Conservation (phyloP, 2,329 filamentous ascomycete genomes). For the Ploettnerulaceae sp. region DNA sequence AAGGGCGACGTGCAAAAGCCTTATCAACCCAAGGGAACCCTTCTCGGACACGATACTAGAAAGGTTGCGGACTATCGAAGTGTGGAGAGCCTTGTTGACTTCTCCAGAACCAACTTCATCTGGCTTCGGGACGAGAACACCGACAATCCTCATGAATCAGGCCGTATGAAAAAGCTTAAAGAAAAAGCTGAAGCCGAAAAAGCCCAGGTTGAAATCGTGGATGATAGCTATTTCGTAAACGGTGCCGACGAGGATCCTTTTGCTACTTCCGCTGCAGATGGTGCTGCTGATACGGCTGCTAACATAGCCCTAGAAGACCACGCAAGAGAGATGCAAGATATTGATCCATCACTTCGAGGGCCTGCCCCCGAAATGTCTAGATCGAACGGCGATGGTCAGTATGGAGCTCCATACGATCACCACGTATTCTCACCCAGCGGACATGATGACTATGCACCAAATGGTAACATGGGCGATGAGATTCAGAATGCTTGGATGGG, state of each 20-base stretch:
- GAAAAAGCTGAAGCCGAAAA: slow-evolving; percentile 34
- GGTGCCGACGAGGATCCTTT: slow-evolving; percentile 15
- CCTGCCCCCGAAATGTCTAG: not conserved
- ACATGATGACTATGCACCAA: slow-evolving; percentile 6
- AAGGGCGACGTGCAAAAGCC: slow-evolving; percentile 62
- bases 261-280: slow-evolving; percentile 4
- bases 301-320: slow-evolving; percentile 6
- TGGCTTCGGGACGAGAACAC: slow-evolving; percentile 66
- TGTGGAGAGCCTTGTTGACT: slow-evolving; percentile 85
- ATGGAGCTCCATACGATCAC: slow-evolving; percentile 10
- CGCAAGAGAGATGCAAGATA: slow-evolving; percentile 24
- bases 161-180: slow-evolving; percentile 32
- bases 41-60: slow-evolving; percentile 86
- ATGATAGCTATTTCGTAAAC: slow-evolving; percentile 23
- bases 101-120: slow-evolving; percentile 78
- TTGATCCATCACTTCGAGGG: slow-evolving; percentile 29
- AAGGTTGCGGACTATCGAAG: slow-evolving; percentile 87
- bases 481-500: slow-evolving; percentile 12
- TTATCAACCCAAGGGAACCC: slow-evolving; percentile 80
- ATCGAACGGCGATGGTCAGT: slow-evolving; percentile 12
- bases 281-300: not conserved
- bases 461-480: slow-evolving; percentile 8
- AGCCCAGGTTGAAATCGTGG: slow-evolving; percentile 23
- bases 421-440: slow-evolving; percentile 1
- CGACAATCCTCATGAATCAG: slow-evolving; percentile 41